Percentiles rank a stretch among this genome's conserved stretches.
Conservation (phyloP, 1,139 yeast species). For the Geotrichum candidum region DNA sequence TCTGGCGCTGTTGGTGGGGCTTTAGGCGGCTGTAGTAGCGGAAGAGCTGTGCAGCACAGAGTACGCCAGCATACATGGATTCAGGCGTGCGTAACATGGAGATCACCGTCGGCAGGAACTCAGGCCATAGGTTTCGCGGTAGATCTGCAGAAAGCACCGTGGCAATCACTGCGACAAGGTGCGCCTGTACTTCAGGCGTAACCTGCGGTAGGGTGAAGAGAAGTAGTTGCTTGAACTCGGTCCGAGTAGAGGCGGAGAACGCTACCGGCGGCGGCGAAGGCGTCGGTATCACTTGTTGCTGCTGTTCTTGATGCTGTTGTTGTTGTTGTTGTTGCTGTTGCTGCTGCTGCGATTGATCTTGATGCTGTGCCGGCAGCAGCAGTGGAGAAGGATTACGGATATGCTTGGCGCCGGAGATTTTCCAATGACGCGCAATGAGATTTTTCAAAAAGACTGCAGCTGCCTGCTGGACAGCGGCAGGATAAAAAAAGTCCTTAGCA, state of each 20-base stretch:
- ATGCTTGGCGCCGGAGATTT: background rate
- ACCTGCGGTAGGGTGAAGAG: slow-evolving; percentile 13
- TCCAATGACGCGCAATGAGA: slow-evolving; percentile 62
- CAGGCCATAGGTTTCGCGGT: slow-evolving; percentile 13
- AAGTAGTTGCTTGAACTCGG: slow-evolving; percentile 13
- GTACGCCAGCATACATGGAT: slow-evolving; percentile 13
- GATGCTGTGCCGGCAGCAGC: background rate
- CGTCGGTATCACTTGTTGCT: background rate
- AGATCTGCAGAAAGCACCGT: slow-evolving; percentile 5
- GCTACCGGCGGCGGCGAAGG: background rate
- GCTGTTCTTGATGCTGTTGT: background rate
- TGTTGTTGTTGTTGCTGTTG: background rate
- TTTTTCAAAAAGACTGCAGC: slow-evolving; percentile 88
- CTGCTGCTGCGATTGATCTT: background rate
- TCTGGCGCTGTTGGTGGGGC: background rate
- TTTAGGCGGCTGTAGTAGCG: slow-evolving; percentile 3
- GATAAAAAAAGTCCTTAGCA: slow-evolving; percentile 48
- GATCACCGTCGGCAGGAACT: slow-evolving; percentile 9
- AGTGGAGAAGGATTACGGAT: background rate
- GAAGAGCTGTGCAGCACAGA: slow-evolving; percentile 9
- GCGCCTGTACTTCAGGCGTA: slow-evolving; percentile 13
- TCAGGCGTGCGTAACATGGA: slow-evolving; percentile 14
- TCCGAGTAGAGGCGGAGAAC: background rate
- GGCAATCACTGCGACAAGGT: slow-evolving; percentile 12
- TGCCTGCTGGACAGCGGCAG: slow-evolving; percentile 58